These are phyloP conservation scores for Neltuma alba DNA, from an alignment of 306 rosid species.

Conservation along the genomic window DNA sequence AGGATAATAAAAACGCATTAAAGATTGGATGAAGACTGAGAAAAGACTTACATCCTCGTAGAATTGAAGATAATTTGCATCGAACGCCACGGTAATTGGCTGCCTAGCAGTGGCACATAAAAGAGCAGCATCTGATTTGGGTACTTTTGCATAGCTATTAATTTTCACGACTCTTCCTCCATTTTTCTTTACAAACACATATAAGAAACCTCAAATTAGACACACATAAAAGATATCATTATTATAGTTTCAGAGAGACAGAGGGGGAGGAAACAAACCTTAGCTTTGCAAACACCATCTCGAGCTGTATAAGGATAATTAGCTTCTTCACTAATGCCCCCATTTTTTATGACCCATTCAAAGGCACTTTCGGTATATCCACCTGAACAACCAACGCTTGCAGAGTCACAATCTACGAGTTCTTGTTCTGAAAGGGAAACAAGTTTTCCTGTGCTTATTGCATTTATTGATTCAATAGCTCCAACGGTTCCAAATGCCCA, in stretches of 20 bases:
- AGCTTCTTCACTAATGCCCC: background rate
- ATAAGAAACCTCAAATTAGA: too few species aligned
- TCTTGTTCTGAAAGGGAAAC: too few species aligned
- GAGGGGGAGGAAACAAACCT: too few species aligned
- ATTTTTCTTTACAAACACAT: constrained; percentile 31
- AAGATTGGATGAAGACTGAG: too few species aligned
- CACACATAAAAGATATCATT: too few species aligned
- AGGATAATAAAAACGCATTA: too few species aligned
- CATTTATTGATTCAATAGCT: too few species aligned
- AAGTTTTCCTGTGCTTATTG: too few species aligned
- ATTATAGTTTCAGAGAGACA: too few species aligned
- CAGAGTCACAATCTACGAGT: constrained; percentile 6
- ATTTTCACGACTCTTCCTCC: constrained; percentile 36
- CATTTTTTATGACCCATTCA: background rate
- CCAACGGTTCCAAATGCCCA: too few species aligned
- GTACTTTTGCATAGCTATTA: constrained; percentile 45
- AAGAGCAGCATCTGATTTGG: constrained; percentile 41
- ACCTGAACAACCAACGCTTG: background rate
- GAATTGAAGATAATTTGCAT: constrained; percentile 46
- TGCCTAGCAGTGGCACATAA: constrained; percentile 45
- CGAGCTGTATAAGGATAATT: too few species aligned
- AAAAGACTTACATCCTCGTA: constrained; percentile 5
- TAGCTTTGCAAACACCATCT: too few species aligned
- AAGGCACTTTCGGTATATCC: background rate
- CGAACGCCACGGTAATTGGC: constrained; percentile 49